Percentiles rank a stretch among this genome's conserved stretches.
Evolutionary conservation across 768 basidiomycete genomes (phyloP).

Genomic region (Rhodotorula taiwanensis): DNA sequence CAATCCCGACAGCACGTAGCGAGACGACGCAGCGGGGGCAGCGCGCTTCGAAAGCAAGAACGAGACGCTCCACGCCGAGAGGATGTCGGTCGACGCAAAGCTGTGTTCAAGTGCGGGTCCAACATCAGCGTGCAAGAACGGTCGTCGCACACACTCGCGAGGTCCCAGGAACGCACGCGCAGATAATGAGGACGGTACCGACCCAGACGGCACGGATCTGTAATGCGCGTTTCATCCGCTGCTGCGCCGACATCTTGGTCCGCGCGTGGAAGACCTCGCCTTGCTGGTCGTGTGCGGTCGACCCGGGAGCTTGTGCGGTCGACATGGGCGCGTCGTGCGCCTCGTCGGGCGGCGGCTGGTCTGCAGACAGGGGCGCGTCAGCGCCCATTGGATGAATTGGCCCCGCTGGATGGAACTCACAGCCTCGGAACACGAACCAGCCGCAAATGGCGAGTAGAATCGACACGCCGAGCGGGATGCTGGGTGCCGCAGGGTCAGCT

Average conservation of each 20-base stretch:
- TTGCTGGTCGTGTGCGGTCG: not conserved
- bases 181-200: slow-evolving; percentile 22
- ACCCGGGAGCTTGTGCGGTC: not conserved
- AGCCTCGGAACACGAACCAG: slow-evolving; percentile 26
- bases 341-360: slow-evolving; percentile 27
- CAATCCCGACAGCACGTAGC: slow-evolving; percentile 19
- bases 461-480: slow-evolving; percentile 18
- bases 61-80: slow-evolving; percentile 29
- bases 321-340: slow-evolving; percentile 12
- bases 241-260: slow-evolving; percentile 8
- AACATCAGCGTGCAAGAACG: no score
- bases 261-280: slow-evolving; percentile 28
- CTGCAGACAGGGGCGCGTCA: slow-evolving; percentile 1
- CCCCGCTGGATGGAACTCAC: slow-evolving; percentile 6
- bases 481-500: no score
- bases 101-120: not conserved
- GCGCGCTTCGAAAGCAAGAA: slow-evolving; percentile 19
- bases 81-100: slow-evolving; percentile 23
- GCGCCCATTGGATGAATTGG: not conserved
- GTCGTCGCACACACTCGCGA: no score
- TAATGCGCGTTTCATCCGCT: slow-evolving; percentile 24
- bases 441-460: slow-evolving; percentile 22
- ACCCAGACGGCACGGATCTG: slow-evolving; percentile 22
- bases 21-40: slow-evolving; percentile 8
- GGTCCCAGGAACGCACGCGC: slow-evolving; percentile 23